phyloP scores from a whole-genome alignment of 805 yeast genomes.

The Yarrowia sp. region DNA sequence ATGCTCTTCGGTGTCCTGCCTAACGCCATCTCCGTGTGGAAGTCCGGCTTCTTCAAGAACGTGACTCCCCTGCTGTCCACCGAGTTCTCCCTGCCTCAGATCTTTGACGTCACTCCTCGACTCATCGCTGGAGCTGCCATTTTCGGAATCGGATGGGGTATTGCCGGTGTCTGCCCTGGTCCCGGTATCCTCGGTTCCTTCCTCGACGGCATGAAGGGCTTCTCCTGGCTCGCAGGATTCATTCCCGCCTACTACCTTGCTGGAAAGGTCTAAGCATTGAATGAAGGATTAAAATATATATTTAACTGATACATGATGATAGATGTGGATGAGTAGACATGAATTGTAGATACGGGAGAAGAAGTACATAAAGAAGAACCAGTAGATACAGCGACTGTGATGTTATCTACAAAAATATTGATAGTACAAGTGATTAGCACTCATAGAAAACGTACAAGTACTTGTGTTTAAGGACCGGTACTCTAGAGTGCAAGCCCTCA shows the following conservation, averaged over 20 bases:
- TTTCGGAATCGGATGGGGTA: constrained; percentile 64
- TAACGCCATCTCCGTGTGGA: constrained; percentile 50
- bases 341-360: too few relatives aligned
- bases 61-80: constrained; percentile 15
- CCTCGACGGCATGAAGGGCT: constrained; percentile 45
- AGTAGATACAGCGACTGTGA: too few relatives aligned
- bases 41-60: constrained; percentile 41
- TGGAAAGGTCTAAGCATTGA: neutral
- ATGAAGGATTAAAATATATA: neutral
- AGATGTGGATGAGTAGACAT: too few relatives aligned
- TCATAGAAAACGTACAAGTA: too few relatives aligned
- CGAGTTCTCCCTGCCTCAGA: constrained; percentile 43
- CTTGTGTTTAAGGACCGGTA: too few relatives aligned
- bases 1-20: constrained; percentile 56
- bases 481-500: too few relatives aligned
- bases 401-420: too few relatives aligned
- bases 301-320: neutral
- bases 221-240: constrained; percentile 49
- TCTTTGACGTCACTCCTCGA: constrained; percentile 45
- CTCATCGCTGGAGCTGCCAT: constrained; percentile 55
- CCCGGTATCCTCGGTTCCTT: constrained; percentile 54
- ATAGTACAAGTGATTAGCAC: too few relatives aligned
- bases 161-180: constrained; percentile 61
- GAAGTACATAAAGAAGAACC: too few relatives aligned
- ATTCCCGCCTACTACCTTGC: constrained; percentile 47